Conservation (phyloP, 2,329 filamentous ascomycete species). For the Celoporthe dispersa region DNA sequence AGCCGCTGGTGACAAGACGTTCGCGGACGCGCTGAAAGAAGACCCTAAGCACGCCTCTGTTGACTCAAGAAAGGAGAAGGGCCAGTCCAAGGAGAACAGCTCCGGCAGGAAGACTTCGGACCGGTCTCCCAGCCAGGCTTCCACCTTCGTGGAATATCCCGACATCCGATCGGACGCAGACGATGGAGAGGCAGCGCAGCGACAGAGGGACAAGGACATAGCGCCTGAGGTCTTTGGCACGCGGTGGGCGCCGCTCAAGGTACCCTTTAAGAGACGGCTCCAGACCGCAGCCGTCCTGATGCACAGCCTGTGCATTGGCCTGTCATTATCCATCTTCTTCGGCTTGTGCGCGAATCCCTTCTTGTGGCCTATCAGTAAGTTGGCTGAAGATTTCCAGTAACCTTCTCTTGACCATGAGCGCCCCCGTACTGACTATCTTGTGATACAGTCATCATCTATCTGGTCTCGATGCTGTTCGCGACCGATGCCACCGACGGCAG, state of each 20-base stretch:
- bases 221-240: slow-evolving; percentile 55
- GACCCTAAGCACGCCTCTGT: not conserved
- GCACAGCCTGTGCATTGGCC: slow-evolving; percentile 73
- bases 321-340: slow-evolving; percentile 80
- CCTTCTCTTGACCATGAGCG: no score
- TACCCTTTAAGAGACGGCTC: slow-evolving; percentile 71
- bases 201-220: slow-evolving; percentile 19
- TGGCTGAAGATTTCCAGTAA: no score
- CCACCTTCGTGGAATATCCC: slow-evolving; percentile 28
- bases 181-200: slow-evolving; percentile 17
- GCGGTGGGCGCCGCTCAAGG: slow-evolving; percentile 80
- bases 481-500: slow-evolving; percentile 76
- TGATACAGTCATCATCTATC: slow-evolving; percentile 65
- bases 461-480: slow-evolving; percentile 82
- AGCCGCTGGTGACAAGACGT: slow-evolving; percentile 27
- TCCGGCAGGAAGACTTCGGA: not conserved
- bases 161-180: slow-evolving; percentile 23
- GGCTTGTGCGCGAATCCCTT: slow-evolving; percentile 88
- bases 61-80: slow-evolving; percentile 1
- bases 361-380: slow-evolving; percentile 72
- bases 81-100: not conserved
- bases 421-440: not conserved
- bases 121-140: slow-evolving; percentile 19
- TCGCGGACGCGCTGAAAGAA: slow-evolving; percentile 27
- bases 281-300: slow-evolving; percentile 80